Base-by-base conservation (phyloP, 2,329 filamentous ascomycete species). In the Elsinoe arachidis region DNA sequence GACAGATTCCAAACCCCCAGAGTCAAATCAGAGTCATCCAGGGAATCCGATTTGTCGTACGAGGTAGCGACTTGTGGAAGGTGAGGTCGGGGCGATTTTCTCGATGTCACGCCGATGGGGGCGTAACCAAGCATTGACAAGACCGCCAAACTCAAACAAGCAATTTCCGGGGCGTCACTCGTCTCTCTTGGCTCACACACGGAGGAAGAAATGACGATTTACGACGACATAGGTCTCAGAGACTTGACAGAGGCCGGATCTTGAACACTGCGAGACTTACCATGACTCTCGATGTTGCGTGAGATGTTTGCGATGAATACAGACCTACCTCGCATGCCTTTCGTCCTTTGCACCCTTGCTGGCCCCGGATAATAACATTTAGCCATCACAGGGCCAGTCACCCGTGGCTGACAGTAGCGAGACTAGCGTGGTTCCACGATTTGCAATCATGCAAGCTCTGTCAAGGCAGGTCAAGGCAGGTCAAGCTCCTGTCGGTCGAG, bases 121-220 rank as follows among this genome's bases (percentile, higher is more conserved):
- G 49, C 49, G 49, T 21, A 38, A 53, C 49, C 49, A 53, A 53
- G 49, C 49, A 37, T 53, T 38, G 33, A 37, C 49, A 39, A 39
- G 49, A 51, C 46, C 17, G 49, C 49, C 49, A 53, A 53, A 35
- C 33, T 39, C 15, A n/a, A 53, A 38, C 49, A 53, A 53, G 49
- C 49, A 53, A 53, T 26, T 26, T 46, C 26, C 34, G 19, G 11
- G 49, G 49, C 49, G 49, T 35, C 33, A 53, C 17, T 53, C 34
- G 49, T 38, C 15, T 35, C 26, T 37, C 49, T 53, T 53, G 49
- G 49, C 49, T 38, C 33, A 53, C 49, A 53, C 33, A 35, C 33
- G 12, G 5, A 7, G 15, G 46, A 35, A 26, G 33, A 39, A 53
- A 53, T 53, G 49, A 53, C 33, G 49, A 39, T 38, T 12, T 11